A percentile compares a stretch with the other conserved stretches of the same genome.
These are phyloP conservation scores for Russula sp. DNA, from an alignment of 768 basidiomycete genomes.

Conservation along the genomic window DNA sequence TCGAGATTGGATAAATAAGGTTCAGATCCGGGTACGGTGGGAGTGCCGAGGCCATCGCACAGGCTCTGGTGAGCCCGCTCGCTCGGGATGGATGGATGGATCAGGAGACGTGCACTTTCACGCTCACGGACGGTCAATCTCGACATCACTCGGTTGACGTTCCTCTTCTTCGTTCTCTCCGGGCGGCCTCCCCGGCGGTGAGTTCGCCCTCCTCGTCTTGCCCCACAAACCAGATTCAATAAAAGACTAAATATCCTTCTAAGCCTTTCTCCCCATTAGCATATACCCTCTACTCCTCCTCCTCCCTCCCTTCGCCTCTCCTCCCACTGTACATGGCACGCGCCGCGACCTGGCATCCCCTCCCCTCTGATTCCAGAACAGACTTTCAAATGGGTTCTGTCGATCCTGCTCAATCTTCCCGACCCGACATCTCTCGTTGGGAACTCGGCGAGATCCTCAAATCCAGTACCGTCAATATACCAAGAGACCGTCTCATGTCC, in stretches of 20 bases:
- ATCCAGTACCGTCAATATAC: slow-evolving; percentile 25
- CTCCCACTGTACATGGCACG: slow-evolving; percentile 8
- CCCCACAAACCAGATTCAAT: slow-evolving; percentile 21
- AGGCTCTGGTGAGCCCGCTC: no score
- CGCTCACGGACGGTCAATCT: no score
- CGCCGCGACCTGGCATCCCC: slow-evolving; percentile 18
- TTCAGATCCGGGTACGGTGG: slow-evolving; percentile 5
- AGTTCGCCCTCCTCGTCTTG: neutral
- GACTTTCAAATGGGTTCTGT: slow-evolving; percentile 19
- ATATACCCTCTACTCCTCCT: slow-evolving; percentile 3
- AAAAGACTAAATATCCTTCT: slow-evolving; percentile 21
- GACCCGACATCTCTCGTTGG: slow-evolving; percentile 33
- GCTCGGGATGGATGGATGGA: neutral
- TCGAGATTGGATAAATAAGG: slow-evolving; percentile 1
- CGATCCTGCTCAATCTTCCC: slow-evolving; percentile 33
- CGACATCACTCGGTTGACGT: neutral
- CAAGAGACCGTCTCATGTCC: slow-evolving; percentile 34
- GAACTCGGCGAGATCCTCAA: slow-evolving; percentile 42
- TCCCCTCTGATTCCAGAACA: slow-evolving; percentile 22
- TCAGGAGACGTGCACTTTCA: neutral
- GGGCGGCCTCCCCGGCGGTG: slow-evolving; percentile 1
- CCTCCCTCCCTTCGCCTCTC: slow-evolving; percentile 7
- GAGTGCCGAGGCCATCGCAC: no score
- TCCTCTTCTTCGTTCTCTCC: slow-evolving; percentile 1
- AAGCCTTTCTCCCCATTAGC: slow-evolving; percentile 10